A percentile compares a stretch with the other conserved stretches of the same genome.
These are phyloP conservation scores for Blastobotrys indianensis DNA, from an alignment of 1,139 yeast genomes.

Conservation along the genomic window DNA sequence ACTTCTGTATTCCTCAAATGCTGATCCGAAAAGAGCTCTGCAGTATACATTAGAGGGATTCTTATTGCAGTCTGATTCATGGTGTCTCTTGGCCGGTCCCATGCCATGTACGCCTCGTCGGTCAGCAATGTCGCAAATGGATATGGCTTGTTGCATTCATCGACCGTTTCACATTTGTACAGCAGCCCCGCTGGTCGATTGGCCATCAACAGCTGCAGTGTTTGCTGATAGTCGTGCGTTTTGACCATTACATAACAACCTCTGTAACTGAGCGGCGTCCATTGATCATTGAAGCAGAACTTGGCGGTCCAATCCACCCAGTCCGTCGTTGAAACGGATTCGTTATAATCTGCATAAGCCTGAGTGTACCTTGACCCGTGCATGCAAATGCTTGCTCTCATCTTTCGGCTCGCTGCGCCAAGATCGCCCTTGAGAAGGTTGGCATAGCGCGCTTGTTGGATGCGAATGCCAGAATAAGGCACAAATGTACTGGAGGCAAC, in stretches of 20 bases:
- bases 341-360: constrained; percentile 8
- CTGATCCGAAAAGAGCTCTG: constrained; percentile 22
- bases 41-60: constrained; percentile 27
- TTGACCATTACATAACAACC: constrained; percentile 24
- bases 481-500: constrained; percentile 20
- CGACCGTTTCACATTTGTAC: constrained; percentile 19
- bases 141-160: constrained; percentile 13
- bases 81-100: constrained; percentile 14
- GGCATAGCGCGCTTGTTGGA: constrained; percentile 15
- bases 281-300: constrained; percentile 16
- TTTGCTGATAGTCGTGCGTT: constrained; percentile 8
- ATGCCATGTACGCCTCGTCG: constrained; percentile 26
- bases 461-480: constrained; percentile 26
- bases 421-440: not conserved
- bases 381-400: constrained; percentile 18
- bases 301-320: constrained; percentile 20
- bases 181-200: constrained; percentile 26
- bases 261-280: constrained; percentile 6
- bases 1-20: constrained; percentile 21
- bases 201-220: constrained; percentile 12
- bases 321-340: not conserved
- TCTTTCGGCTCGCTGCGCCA: not conserved
- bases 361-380: constrained; percentile 19
- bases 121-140: constrained; percentile 26
- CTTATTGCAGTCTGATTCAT: constrained; percentile 6